Base-by-base conservation (phyloP, 2,329 filamentous ascomycete genomes). In the Scortechinia acanthostroma region DNA sequence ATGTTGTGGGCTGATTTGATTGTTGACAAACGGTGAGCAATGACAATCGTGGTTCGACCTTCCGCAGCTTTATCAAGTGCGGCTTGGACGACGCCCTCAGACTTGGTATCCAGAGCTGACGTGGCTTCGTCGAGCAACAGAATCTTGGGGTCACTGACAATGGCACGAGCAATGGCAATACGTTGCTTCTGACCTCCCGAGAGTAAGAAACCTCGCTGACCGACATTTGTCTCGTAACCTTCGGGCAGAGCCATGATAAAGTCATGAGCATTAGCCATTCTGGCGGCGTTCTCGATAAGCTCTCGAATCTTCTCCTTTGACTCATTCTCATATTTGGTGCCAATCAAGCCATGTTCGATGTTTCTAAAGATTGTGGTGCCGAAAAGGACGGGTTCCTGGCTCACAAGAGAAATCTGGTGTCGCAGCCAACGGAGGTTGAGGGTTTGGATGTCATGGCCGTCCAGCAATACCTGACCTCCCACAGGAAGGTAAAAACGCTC, bases 161-260 rank as follows among this genome's bases (percentile, higher is more conserved):
- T 79, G 30, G 91, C 91, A 56, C 90, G 77, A 4, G 91, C 90
- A 62, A 97, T 96, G 13, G 91, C 91, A 57, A 97, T 94, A 54
- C 93, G 88, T 65, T 97, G 93, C 63, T 96, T 95, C 65, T 98
- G 93, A 25, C 93, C 93, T 60, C 93, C 93, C 46, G 88, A 95
- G 5, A 98, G 74, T 44, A 96, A 68, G 59, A 95, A 95, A 6
- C 93, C 93, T 50, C 91, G 84, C 63, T 97, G 90, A 46, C 93
- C 93, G n/a, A 97, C 91, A 52, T 94, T 83, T 0, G 93, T 97
- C 52, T 95, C 79, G 55, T 97, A 97, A 2, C 87, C 86, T 53
- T 97, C 86, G 0, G 93, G 90, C 1, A 97, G 75, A 13, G 74
- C 66, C 4, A 71, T 77, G 52, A 98, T 84, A 59, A 98, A 98